These are phyloP conservation scores for Penicillium nucicola DNA, from an alignment of 495 filamentous ascomycete species.

Conservation along the genomic window DNA sequence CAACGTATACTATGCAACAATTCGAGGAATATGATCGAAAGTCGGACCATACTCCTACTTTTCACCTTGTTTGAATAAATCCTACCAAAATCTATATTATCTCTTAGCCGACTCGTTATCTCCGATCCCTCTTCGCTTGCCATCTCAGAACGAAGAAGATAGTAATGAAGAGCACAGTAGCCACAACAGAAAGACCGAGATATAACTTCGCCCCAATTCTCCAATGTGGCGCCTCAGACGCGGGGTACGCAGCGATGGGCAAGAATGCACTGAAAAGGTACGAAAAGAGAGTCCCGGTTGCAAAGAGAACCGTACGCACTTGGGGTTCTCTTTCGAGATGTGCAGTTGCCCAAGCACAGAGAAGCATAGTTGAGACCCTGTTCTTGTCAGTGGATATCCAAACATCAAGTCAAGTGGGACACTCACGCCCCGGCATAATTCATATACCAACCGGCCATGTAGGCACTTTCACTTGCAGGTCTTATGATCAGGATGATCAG, in stretches of 20 bases:
- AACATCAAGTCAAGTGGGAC: background rate
- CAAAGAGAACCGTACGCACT: constrained; percentile 17
- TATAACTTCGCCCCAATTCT: constrained; percentile 12
- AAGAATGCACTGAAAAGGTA: constrained; percentile 14
- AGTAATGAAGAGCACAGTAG: constrained; percentile 4
- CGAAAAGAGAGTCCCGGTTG: constrained; percentile 12
- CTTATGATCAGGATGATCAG: constrained; percentile 11
- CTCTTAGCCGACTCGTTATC: too few species aligned
- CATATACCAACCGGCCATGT: constrained; percentile 15
- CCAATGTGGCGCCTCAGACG: constrained; percentile 13
- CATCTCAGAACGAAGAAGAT: constrained; percentile 5
- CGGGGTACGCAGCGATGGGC: constrained; percentile 11
- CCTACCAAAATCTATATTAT: too few species aligned
- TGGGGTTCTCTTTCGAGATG: constrained; percentile 14
- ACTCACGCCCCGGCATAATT: constrained; percentile 15
- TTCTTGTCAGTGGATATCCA: background rate
- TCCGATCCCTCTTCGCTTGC: background rate
- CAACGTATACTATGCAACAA: too few species aligned
- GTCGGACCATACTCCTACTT: too few species aligned
- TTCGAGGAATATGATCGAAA: too few species aligned
- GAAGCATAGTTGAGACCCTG: constrained; percentile 15
- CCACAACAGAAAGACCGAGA: constrained; percentile 5
- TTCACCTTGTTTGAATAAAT: too few species aligned
- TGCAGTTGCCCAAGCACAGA: constrained; percentile 14
- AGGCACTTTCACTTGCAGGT: constrained; percentile 1